phyloP scores from a whole-genome alignment of 2,329 filamentous ascomycete species.

The Stenocarpella maydis region DNA sequence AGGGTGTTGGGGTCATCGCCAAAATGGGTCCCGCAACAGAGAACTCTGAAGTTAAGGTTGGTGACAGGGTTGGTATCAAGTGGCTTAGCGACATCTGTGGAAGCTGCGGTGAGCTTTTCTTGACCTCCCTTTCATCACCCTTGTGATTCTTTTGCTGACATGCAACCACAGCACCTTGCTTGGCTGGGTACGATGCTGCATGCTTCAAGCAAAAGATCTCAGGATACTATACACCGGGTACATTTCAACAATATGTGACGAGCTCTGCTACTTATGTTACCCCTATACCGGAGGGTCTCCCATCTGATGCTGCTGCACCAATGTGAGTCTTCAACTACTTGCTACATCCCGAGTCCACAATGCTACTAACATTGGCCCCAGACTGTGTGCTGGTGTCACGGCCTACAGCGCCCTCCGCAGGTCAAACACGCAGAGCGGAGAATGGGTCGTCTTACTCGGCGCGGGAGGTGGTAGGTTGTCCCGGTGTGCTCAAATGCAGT shows the following conservation, averaged over 20 bases:
- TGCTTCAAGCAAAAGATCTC: constrained; percentile 69
- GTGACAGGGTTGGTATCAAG: constrained; percentile 75
- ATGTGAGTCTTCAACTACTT: constrained; percentile 49
- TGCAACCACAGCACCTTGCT: constrained; percentile 48
- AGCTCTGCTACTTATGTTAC: constrained; percentile 74
- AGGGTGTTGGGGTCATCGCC: constrained; percentile 72
- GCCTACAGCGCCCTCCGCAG: constrained; percentile 73
- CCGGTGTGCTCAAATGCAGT: constrained; percentile 56
- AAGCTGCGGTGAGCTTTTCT: constrained; percentile 46
- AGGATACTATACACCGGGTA: constrained; percentile 74
- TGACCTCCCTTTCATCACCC: not conserved
- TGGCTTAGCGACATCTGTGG: constrained; percentile 68
- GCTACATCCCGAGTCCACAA: too few species aligned
- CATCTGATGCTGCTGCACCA: constrained; percentile 69
- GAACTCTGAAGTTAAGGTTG: constrained; percentile 64
- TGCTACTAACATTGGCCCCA: not conserved
- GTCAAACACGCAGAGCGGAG: constrained; percentile 63
- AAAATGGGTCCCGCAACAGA: constrained; percentile 70
- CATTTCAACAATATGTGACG: constrained; percentile 76
- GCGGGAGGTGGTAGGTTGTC: constrained; percentile 72
- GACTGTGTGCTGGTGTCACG: constrained; percentile 59
- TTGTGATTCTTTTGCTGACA: constrained; percentile 43
- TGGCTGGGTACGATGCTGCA: constrained; percentile 69
- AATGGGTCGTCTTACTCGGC: constrained; percentile 67
- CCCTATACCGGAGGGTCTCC: constrained; percentile 69